A percentile compares a stretch with the other conserved stretches of the same genome.
phyloP scores from a whole-genome alignment of 257 asterid genomes.

The Przewalskia tangutica region DNA sequence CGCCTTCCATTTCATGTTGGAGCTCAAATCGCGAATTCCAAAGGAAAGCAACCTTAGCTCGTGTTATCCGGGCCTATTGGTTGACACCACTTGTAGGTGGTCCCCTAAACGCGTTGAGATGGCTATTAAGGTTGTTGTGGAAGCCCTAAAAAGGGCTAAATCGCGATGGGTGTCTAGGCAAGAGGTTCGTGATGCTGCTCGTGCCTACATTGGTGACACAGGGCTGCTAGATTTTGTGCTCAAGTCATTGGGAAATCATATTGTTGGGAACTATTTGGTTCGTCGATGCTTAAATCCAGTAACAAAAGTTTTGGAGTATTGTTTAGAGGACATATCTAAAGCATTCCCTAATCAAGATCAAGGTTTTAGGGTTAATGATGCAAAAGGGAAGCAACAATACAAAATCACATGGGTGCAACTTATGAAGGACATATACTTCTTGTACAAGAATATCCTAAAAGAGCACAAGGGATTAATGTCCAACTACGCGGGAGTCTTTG shows the following conservation, averaged over 20 bases:
- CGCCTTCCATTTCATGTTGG: conserved; percentile 64
- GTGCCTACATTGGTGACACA: conserved; percentile 83
- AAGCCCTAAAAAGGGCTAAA: conserved; percentile 68
- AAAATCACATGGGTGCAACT: conserved; percentile 58
- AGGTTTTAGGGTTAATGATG: conserved; percentile 10
- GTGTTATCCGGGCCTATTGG: conserved; percentile 32
- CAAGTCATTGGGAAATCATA: conserved; percentile 84
- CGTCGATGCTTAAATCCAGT: conserved; percentile 83
- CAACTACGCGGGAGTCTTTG: conserved; percentile 8
- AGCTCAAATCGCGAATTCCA: conserved; percentile 44
- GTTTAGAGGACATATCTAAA: conserved; percentile 68
- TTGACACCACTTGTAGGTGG: conserved; percentile 90
- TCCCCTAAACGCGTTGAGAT: conserved; percentile 86
- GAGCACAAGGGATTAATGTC: conserved; percentile 17
- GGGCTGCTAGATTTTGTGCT: conserved; percentile 88
- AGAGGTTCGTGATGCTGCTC: conserved; percentile 78
- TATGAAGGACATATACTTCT: conserved; percentile 47
- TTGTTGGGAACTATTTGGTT: conserved; percentile 80
- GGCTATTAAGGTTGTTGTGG: conserved; percentile 89
- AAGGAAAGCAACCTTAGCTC: conserved; percentile 30
- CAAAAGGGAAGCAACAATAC: conserved; percentile 26
- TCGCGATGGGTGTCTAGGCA: conserved; percentile 84
- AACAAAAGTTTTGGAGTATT: conserved; percentile 80
- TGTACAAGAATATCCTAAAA: conserved; percentile 37
- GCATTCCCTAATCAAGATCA: conserved; percentile 40